phyloP scores from a whole-genome alignment of 108 stramenopile genomes.

The Skeletonema marinoi region DNA sequence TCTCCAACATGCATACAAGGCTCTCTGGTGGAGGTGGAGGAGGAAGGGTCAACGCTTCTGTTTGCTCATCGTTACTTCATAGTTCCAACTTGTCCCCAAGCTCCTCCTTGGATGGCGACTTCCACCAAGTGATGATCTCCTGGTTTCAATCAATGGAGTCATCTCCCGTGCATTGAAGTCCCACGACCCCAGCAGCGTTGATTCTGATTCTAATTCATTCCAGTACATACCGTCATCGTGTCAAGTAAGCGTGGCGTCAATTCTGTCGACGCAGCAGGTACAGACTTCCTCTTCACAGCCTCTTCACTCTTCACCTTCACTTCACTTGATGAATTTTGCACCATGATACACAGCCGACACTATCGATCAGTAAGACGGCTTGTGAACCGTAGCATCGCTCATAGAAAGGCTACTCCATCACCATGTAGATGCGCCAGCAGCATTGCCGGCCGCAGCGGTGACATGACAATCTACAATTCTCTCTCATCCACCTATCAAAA shows the following conservation, averaged over 20 bases:
- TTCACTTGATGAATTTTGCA: no score
- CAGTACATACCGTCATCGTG: no score
- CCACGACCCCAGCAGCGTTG: slow-evolving; percentile 55
- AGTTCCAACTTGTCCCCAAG: slow-evolving; percentile 48
- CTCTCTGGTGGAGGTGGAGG: slow-evolving; percentile 32
- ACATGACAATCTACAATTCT: slow-evolving; percentile 27
- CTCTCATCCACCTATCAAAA: slow-evolving; percentile 17
- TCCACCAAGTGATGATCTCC: slow-evolving; percentile 60
- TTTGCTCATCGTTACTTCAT: slow-evolving; percentile 48
- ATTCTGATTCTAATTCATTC: no score
- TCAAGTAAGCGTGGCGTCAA: no score
- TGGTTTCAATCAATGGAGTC: slow-evolving; percentile 48
- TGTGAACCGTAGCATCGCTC: not conserved
- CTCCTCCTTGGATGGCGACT: slow-evolving; percentile 54
- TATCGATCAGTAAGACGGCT: not conserved
- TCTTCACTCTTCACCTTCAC: no score
- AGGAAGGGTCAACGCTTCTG: slow-evolving; percentile 33
- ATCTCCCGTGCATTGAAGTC: slow-evolving; percentile 48
- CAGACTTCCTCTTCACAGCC: no score
- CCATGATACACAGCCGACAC: not conserved
- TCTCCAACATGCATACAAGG: slow-evolving; percentile 24
- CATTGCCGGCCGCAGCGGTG: not conserved
- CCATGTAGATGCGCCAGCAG: not conserved
- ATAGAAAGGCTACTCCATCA: not conserved
- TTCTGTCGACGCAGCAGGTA: no score